Evolutionary conservation across 257 asterid genomes (phyloP).

Genomic region (Plantago elongata): DNA sequence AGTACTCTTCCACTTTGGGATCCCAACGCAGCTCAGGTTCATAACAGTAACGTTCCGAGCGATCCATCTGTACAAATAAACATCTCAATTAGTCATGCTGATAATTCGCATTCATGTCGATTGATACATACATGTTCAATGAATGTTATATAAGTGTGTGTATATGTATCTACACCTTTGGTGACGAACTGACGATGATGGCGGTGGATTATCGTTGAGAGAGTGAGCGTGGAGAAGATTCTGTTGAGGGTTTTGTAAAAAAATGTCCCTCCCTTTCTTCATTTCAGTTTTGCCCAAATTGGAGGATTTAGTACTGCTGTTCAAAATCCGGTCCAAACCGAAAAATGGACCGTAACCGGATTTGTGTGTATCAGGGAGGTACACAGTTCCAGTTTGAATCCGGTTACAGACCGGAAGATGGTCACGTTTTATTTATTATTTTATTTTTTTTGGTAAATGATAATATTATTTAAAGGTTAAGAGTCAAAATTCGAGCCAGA

Average conservation of each 20-base stretch:
- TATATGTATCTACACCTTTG: slow-evolving; percentile 14
- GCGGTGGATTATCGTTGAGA: slow-evolving; percentile 20
- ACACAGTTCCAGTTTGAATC: too few relatives aligned
- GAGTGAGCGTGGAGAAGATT: slow-evolving; percentile 24
- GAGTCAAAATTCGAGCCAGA: too few relatives aligned
- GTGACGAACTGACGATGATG: background rate
- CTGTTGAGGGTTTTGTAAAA: slow-evolving; percentile 27
- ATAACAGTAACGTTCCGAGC: slow-evolving; percentile 67
- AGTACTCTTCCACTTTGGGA: slow-evolving; percentile 75
- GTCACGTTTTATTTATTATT: too few relatives aligned
- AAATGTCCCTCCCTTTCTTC: slow-evolving; percentile 26
- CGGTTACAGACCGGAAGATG: too few relatives aligned
- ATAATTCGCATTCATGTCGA: too few relatives aligned
- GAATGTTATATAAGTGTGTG: background rate
- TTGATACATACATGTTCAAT: background rate
- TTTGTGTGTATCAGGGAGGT: too few relatives aligned
- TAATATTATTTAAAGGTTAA: too few relatives aligned
- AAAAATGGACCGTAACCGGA: too few relatives aligned
- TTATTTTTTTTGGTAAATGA: too few relatives aligned
- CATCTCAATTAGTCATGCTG: slow-evolving; percentile 9
- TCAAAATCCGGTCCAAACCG: too few relatives aligned
- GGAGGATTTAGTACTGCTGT: too few relatives aligned
- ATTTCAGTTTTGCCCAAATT: slow-evolving; percentile 20
- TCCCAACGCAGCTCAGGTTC: slow-evolving; percentile 74
- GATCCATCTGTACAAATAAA: slow-evolving; percentile 55